Evolutionary conservation across 2,329 filamentous ascomycete genomes (phyloP), one percentile per base, ranked within the genome.

Genomic region (Fusarium bactridioides): DNA sequence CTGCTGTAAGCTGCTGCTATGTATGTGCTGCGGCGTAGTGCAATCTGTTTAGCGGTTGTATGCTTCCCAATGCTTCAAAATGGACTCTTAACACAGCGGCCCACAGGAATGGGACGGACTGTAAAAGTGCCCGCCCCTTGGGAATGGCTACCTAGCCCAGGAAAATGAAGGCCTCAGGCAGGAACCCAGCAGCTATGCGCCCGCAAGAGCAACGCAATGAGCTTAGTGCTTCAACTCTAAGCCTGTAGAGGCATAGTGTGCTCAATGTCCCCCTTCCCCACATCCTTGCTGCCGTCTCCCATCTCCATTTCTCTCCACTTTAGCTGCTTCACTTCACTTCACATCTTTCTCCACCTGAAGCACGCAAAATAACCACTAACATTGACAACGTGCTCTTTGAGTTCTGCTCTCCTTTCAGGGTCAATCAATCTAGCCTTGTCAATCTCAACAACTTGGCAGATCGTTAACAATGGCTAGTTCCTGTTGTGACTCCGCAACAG

Each of bases 351-450:
- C 69, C 69, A 72, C 69, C 53, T 47, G 23, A 29, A 73, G 66
- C 65, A 70, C 60, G 69, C 69, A 72, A 72, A 64, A 70, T 55
- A 50, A 59, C 70, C 70, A 72, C 57, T 70, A 43, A 31, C 31
- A 62, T 62, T 47, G 51, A 58, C 70, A 73, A 73, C 70, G 48
- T 67, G 69, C 69, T 53, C 57, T 57, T 63, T 51, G 51, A 55
- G 33, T 47, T 47, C 31, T 68, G 35, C 43, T 72, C 61, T 55
- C 53, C 35, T 59, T 71, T 72, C 47, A 67, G 47, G 55, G 47
- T 57, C 66, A 58, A 69, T 60, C 66, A 58, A 65, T 40, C 38
- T 48, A 40, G 27, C 51, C 64, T 64, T 61, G 55, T 59, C 67
- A 57, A 48, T 51, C 53, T 61, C 54, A 58, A 51, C 37, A 50